Base-by-base conservation (phyloP, 202 grass and related monocot genomes). In the Zoysia matrella region DNA sequence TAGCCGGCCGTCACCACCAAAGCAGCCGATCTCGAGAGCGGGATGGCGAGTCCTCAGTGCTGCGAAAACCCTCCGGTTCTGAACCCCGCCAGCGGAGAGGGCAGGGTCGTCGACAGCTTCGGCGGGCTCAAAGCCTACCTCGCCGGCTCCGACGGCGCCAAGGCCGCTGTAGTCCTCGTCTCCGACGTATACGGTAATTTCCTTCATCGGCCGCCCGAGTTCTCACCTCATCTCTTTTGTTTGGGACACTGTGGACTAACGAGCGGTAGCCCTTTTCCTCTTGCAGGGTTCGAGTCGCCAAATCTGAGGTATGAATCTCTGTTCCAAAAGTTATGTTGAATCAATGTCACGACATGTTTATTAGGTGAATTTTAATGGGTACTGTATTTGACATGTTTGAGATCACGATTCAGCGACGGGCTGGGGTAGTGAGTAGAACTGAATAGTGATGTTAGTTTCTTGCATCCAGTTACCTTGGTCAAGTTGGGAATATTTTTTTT, bases 211-310 rank as follows among this genome's bases (percentile, higher is more conserved):
- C 6, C 60, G 18, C 1, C 7, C 57, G 6, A 12, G n/a, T 22
- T 8, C 1, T 6, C 18, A 2, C 10, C 5, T 2, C 7, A 1
- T 7, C 2, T 18, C 6, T 61, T 82, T 16, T 15, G 12, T 9
- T 22, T 0, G 56, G 61, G 36, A 15, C 40, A 9, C 0, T 18
- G 13, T 16, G 11, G 4, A 60, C 13, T 78, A 1, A 43, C 47
- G 43, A 80, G 12, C 42, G 45, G 69, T 11, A 10, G 0, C 3
- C 5, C 40, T 71, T 62, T 73, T 77, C 16, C 41, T 58, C 64
- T 73, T 80, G 58, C 86, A 97, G 94, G 91, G 48, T 97, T 93
- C 63, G 91, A 94, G 84, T 77, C 94, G 10, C 94, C 94, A 22
- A 94, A 79, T 49, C 81, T 94, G 82, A 94, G 94, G 94, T 97